Percentiles rank a stretch among this genome's conserved stretches.
phyloP scores from a whole-genome alignment of 2,329 filamentous ascomycete species.

The Cladophialophora bantiana region DNA sequence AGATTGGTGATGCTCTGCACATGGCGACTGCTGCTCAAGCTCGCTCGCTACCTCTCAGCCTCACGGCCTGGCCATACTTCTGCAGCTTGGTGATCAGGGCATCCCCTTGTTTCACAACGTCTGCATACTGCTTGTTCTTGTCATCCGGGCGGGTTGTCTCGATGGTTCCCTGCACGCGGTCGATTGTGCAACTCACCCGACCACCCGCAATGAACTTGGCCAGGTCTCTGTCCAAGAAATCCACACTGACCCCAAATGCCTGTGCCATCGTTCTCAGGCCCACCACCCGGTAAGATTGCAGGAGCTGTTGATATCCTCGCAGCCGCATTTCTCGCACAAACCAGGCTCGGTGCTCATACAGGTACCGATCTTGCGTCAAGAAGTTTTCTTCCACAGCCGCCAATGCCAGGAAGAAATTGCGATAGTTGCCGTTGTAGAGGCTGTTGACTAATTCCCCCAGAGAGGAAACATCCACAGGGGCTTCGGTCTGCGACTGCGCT shows the following conservation, averaged over 20 bases:
- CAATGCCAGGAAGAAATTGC: slow-evolving; percentile 88
- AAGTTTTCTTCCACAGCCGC: slow-evolving; percentile 92
- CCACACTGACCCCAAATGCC: slow-evolving; percentile 95
- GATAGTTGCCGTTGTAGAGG: slow-evolving; percentile 92
- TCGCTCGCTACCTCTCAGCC: slow-evolving; percentile 91
- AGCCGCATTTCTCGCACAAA: slow-evolving; percentile 98
- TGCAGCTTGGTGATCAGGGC: slow-evolving; percentile 98
- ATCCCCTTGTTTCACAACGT: slow-evolving; percentile 96
- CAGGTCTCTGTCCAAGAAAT: slow-evolving; percentile 95
- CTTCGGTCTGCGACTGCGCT: slow-evolving; percentile 72
- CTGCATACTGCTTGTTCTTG: slow-evolving; percentile 99
- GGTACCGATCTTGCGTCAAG: slow-evolving; percentile 89
- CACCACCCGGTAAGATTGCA: slow-evolving; percentile 96
- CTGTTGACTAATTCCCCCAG: slow-evolving; percentile 87
- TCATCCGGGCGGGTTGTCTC: slow-evolving; percentile 97
- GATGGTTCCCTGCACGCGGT: slow-evolving; percentile 94
- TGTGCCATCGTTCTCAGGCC: slow-evolving; percentile 96
- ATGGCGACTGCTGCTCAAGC: slow-evolving; percentile 59
- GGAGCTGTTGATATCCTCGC: slow-evolving; percentile 92
- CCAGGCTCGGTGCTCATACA: slow-evolving; percentile 95
- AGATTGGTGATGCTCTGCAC: neutral
- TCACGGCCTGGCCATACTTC: slow-evolving; percentile 97
- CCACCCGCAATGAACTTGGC: slow-evolving; percentile 96
- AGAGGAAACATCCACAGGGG: slow-evolving; percentile 85
- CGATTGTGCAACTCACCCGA: slow-evolving; percentile 94